phyloP scores from a whole-genome alignment of 345 rosid genomes.

The Rhodomyrtus tomentosa region DNA sequence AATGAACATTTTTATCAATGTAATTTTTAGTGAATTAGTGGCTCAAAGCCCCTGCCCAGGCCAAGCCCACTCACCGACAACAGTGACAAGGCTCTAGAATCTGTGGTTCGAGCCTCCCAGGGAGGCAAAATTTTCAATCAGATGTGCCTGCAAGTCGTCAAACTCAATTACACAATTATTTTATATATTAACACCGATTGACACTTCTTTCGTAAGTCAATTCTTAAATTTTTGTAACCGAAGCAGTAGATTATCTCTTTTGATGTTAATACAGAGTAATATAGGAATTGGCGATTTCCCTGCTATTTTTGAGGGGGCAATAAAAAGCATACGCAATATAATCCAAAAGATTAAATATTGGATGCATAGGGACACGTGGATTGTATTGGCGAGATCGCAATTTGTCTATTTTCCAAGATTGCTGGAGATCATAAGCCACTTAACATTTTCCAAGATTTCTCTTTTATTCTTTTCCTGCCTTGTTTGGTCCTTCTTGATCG shows the following conservation, averaged over 20 bases:
- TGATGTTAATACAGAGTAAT: not conserved
- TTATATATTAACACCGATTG: too few relatives aligned
- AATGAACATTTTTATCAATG: not conserved
- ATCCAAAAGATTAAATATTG: not conserved
- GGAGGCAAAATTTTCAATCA: not conserved
- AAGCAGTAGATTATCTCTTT: not conserved
- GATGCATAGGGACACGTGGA: too few relatives aligned
- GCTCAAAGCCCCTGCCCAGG: not conserved
- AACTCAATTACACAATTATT: too few relatives aligned
- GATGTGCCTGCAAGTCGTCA: too few relatives aligned
- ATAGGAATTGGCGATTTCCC: not conserved
- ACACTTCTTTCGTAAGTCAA: not conserved
- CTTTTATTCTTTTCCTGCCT: not conserved
- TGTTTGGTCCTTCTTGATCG: not conserved
- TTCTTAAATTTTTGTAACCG: not conserved
- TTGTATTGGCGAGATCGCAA: too few relatives aligned
- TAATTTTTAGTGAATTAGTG: not conserved
- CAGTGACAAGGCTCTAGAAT: not conserved
- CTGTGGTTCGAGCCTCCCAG: accelerated
- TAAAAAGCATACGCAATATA: too few relatives aligned
- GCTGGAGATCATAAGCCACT: not conserved
- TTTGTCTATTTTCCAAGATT: too few relatives aligned
- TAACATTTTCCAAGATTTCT: not conserved
- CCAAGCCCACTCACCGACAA: not conserved
- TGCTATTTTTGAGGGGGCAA: not conserved